Percentiles rank a stretch among this genome's conserved stretches.
Evolutionary conservation across 768 basidiomycete genomes (phyloP).

Genomic region (Filobasidium wieringae): DNA sequence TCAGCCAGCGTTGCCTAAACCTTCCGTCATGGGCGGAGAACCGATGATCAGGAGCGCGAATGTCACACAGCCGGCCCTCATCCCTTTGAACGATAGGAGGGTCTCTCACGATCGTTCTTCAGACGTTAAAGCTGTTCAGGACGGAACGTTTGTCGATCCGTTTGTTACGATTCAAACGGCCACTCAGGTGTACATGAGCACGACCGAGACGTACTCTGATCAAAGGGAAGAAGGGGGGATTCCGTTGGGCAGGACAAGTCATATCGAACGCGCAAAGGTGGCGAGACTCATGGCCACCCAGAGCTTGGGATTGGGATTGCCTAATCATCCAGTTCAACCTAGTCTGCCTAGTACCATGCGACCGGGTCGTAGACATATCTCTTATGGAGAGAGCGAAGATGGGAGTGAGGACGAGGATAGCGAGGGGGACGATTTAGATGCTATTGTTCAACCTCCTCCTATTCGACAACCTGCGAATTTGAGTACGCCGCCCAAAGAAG

Average conservation of each 20-base stretch:
- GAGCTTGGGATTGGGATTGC: slow-evolving; percentile 34
- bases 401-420: neutral
- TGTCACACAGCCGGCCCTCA: slow-evolving; percentile 24
- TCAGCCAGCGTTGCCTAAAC: slow-evolving; percentile 24
- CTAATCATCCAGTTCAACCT: slow-evolving; percentile 21
- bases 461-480: neutral
- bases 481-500: neutral
- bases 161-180: slow-evolving; percentile 36
- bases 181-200: slow-evolving; percentile 17
- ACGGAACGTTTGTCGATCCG: slow-evolving; percentile 33
- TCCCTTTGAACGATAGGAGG: neutral
- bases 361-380: neutral
- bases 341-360: slow-evolving; percentile 10
- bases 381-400: slow-evolving; percentile 14
- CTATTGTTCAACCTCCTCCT: neutral
- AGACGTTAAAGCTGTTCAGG: slow-evolving; percentile 18
- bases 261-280: slow-evolving; percentile 27
- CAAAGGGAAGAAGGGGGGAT: slow-evolving; percentile 23
- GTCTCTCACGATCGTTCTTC: too few species aligned
- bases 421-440: slow-evolving; percentile 7
- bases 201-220: neutral
- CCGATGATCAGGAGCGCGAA: slow-evolving; percentile 28
- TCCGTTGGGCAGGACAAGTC: slow-evolving; percentile 31
- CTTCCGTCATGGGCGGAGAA: slow-evolving; percentile 12
- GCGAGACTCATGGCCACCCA: slow-evolving; percentile 35